Conservation (phyloP, 2,329 filamentous ascomycete species). For the Pyricularia pennisetigena region DNA sequence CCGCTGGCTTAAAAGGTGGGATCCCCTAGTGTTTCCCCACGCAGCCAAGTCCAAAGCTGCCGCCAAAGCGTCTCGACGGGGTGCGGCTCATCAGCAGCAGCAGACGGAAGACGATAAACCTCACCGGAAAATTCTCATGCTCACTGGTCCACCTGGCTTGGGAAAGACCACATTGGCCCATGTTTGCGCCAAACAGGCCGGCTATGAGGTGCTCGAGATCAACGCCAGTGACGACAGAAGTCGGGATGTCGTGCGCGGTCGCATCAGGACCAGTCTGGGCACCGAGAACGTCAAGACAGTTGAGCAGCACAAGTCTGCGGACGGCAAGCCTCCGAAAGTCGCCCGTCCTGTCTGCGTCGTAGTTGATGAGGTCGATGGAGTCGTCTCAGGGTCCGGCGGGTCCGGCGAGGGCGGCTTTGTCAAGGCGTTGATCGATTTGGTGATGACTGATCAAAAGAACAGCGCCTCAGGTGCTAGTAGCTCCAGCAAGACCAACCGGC, state of each 20-base stretch:
- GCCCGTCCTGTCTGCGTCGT: constrained; percentile 87
- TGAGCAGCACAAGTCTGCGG: constrained; percentile 36
- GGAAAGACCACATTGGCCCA: constrained; percentile 96
- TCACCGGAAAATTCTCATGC: constrained; percentile 78
- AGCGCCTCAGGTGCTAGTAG: constrained; percentile 22
- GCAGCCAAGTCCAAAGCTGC: constrained; percentile 48
- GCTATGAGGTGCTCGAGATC: constrained; percentile 94
- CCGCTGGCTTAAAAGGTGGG: constrained; percentile 91
- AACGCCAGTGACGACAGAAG: constrained; percentile 96
- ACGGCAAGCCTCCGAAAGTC: constrained; percentile 43
- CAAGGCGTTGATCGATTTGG: constrained; percentile 85
- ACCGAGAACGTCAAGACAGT: constrained; percentile 87
- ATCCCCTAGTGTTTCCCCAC: constrained; percentile 82
- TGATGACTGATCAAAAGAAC: constrained; percentile 80
- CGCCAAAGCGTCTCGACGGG: constrained; percentile 3
- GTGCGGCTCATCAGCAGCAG: constrained; percentile 31
- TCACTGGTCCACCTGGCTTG: constrained; percentile 85
- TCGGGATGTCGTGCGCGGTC: constrained; percentile 76
- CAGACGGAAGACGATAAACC: constrained; percentile 58
- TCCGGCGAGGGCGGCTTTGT: constrained; percentile 90
- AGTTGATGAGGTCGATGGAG: constrained; percentile 94
- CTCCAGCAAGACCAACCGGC: constrained; percentile 15
- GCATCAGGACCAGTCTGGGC: constrained; percentile 83
- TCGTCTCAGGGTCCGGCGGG: constrained; percentile 67
- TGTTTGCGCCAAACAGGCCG: constrained; percentile 89